Evolutionary conservation across 192 early-diverging fungal genomes (phyloP).

Genomic region (Mortierella hygrophila): DNA sequence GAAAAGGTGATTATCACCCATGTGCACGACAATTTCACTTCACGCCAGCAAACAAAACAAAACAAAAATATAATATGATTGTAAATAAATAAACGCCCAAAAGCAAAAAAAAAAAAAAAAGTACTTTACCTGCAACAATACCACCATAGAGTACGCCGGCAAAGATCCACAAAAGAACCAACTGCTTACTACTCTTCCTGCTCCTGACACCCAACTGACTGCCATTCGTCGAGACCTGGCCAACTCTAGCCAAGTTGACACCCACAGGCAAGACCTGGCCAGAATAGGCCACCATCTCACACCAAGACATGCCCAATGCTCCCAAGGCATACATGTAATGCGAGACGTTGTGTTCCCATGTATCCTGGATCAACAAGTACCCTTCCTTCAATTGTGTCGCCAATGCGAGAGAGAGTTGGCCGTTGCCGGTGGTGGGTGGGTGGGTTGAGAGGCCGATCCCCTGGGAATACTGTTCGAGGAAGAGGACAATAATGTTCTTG

Average conservation of each 20-base stretch:
- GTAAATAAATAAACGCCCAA: neutral
- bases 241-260: conserved; percentile 11
- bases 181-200: conserved; percentile 16
- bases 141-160: conserved; percentile 43
- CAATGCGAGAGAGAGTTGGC: conserved; percentile 20
- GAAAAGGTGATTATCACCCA: neutral
- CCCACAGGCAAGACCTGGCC: conserved; percentile 41
- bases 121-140: conserved; percentile 48
- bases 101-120: too few species aligned
- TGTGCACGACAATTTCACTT: neutral
- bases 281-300: conserved; percentile 59
- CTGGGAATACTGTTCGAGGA: conserved; percentile 36
- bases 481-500: conserved; percentile 31
- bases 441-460: conserved; percentile 44
- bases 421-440: conserved; percentile 31
- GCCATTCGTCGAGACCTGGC: conserved; percentile 11
- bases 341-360: conserved; percentile 64
- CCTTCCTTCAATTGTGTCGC: conserved; percentile 48
- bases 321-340: conserved; percentile 70
- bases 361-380: conserved; percentile 62
- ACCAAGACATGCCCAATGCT: conserved; percentile 65
- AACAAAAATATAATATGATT: neutral
- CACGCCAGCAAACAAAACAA: neutral
- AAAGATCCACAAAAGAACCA: conserved; percentile 37
- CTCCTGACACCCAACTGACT: neutral